Conservation (phyloP, 2,329 filamentous ascomycete genomes). For the Juglanconis sp. region DNA sequence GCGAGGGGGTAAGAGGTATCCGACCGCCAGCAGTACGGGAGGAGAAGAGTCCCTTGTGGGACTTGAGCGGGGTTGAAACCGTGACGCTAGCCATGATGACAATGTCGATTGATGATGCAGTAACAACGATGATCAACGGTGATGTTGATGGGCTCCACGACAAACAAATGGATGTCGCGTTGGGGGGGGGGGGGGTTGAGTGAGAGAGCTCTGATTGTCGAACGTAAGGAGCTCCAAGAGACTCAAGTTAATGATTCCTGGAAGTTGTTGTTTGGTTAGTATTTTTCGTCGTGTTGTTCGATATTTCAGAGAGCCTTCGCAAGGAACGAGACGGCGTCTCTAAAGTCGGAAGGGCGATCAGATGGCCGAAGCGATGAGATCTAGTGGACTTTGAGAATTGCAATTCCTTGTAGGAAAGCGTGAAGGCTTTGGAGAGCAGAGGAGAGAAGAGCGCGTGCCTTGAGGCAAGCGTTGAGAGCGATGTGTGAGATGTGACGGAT, state of each 20-base stretch:
- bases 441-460: background rate
- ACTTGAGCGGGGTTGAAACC: conserved; percentile 91
- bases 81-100: conserved; percentile 72
- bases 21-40: conserved; percentile 90
- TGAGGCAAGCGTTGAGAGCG: background rate
- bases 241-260: conserved; percentile 59
- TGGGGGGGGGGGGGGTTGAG: conserved; percentile 32
- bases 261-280: conserved; percentile 43
- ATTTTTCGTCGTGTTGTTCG: conserved; percentile 38
- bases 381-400: conserved; percentile 38
- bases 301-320: conserved; percentile 44
- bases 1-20: conserved; percentile 91
- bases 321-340: conserved; percentile 32
- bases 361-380: conserved; percentile 47
- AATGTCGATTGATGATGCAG: conserved; percentile 25
- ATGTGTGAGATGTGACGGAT: conserved; percentile 11
- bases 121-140: conserved; percentile 29
- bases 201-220: conserved; percentile 38
- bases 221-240: conserved; percentile 52
- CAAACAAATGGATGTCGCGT: conserved; percentile 46
- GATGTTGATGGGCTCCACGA: conserved; percentile 36
- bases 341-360: conserved; percentile 47
- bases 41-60: conserved; percentile 88
- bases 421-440: conserved; percentile 24
- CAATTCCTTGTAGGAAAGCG: conserved; percentile 26